Percentiles rank a stretch among this genome's conserved stretches.
These are phyloP conservation scores for Begonia loranthoides DNA, from an alignment of 306 rosid genomes.

Conservation along the genomic window DNA sequence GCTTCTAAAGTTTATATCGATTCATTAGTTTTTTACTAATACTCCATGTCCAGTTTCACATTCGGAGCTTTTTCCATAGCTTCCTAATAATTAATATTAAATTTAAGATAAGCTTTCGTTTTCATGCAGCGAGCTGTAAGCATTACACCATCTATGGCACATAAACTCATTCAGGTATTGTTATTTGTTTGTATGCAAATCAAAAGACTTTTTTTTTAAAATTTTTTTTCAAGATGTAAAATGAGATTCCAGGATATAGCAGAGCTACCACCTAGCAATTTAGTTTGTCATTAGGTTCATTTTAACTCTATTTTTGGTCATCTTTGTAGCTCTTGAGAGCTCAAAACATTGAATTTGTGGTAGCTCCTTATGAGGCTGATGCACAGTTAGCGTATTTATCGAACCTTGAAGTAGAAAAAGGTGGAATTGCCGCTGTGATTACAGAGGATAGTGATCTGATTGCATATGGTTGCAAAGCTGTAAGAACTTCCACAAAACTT, in stretches of 20 bases:
- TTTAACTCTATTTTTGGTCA: neutral
- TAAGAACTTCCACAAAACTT: constrained; percentile 40
- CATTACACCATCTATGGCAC: constrained; percentile 65
- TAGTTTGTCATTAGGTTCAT: no score
- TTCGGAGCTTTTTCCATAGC: no score
- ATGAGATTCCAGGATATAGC: no score
- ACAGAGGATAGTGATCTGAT: constrained; percentile 65
- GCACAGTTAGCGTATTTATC: constrained; percentile 84
- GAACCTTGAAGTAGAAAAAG: constrained; percentile 39
- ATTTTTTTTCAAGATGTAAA: no score
- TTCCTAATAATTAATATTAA: no score
- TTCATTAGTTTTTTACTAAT: no score
- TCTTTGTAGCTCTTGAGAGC: constrained; percentile 53
- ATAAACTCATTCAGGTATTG: constrained; percentile 61
- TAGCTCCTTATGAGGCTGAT: constrained; percentile 97
- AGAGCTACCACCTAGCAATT: no score
- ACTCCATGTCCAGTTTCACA: neutral
- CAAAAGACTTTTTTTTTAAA: no score
- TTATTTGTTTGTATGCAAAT: neutral
- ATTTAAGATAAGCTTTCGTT: neutral
- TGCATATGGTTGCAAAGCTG: constrained; percentile 89
- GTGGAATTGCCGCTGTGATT: constrained; percentile 66
- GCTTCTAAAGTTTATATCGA: no score
- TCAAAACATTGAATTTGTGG: constrained; percentile 77
- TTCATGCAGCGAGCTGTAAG: constrained; percentile 64